phyloP scores from a whole-genome alignment of 169 alveolate species.

The Theileria annulata region DNA sequence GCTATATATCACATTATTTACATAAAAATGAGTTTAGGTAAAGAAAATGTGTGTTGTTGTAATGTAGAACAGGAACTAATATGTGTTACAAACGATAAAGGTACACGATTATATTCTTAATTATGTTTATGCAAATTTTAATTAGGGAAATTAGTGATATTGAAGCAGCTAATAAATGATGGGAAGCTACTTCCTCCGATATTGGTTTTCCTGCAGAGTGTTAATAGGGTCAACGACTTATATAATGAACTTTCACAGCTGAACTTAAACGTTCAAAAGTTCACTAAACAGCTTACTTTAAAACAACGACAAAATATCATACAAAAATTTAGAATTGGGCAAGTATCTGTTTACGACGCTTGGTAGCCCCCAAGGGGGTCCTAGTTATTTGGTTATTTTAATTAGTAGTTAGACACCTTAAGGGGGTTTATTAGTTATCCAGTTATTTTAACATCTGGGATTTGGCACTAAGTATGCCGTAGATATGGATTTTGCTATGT shows the following conservation, averaged over 20 bases:
- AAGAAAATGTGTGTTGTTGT: conserved; percentile 65
- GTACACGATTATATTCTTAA: background rate
- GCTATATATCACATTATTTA: no score
- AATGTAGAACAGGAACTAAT: conserved; percentile 73
- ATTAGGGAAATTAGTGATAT: conserved; percentile 50
- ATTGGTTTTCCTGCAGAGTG: conserved; percentile 64
- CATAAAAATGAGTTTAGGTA: background rate
- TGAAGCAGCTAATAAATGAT: conserved; percentile 72
- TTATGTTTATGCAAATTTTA: background rate
- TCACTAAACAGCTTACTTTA: conserved; percentile 36
- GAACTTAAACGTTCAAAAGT: conserved; percentile 48
- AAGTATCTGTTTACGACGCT: no score
- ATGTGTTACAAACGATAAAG: conserved; percentile 75
- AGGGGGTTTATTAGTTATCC: background rate
- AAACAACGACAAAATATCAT: conserved; percentile 68
- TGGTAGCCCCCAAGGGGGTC: no score
- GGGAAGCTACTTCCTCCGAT: conserved; percentile 71
- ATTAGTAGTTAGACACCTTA: background rate
- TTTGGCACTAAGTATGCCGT: background rate
- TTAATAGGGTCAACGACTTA: conserved; percentile 53
- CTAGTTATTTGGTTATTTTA: background rate
- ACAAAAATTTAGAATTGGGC: conserved; percentile 69
- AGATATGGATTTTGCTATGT: conserved; percentile 92
- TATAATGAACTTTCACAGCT: conserved; percentile 42
- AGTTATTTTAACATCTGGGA: background rate